Base-by-base conservation (phyloP, 176 grass and related monocot genomes). In the Triticum turgidum region DNA sequence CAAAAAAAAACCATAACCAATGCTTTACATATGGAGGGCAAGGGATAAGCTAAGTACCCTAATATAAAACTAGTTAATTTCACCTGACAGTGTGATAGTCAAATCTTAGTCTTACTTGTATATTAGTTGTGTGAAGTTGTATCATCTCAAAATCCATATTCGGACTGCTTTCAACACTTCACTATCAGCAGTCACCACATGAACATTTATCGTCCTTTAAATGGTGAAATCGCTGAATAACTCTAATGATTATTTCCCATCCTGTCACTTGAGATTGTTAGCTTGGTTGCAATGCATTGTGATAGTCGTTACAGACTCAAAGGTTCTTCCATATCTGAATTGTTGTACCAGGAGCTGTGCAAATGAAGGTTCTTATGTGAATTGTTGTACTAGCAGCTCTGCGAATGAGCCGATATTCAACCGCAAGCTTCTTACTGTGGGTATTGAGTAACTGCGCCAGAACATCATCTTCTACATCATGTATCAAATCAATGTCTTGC, bases 321-420 rank as follows among this genome's bases (percentile, higher is more conserved):
- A 97, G 88, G 77, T 97, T 97, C 86, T 95, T 95, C 66, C 90
- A 83, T 83, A 98, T 98, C 84, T 95, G 91, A 87, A 95, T 94
- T 70, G 93, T 85, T 22, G 81, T 89, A 30, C 88, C 91, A 45
- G 86, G 83, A 30, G 71, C n/a, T 47, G 12, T 47, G 45, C 11
- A 4, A 47, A 47, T 47, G 12, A 49, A 49, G 45, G 4, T 49
- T 49, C 45, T 49, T 49, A 49, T 14, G 45, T 49, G 11, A 49
- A 49, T 49, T 49, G 45, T 14, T 49, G 45, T 49, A 49, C 45
- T 3, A 49, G 12, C 45, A 4, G 45, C 92, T 17, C 89, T 94
- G 68, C 84, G 91, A 68, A 94, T 94, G 61, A 98, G 93, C 64
- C 91, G 89, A 80, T 89, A 98, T 30, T 93, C 83, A 42, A 94